Conservation (phyloP, 495 filamentous ascomycete species). For the Aspergillus incahuasiensis region DNA sequence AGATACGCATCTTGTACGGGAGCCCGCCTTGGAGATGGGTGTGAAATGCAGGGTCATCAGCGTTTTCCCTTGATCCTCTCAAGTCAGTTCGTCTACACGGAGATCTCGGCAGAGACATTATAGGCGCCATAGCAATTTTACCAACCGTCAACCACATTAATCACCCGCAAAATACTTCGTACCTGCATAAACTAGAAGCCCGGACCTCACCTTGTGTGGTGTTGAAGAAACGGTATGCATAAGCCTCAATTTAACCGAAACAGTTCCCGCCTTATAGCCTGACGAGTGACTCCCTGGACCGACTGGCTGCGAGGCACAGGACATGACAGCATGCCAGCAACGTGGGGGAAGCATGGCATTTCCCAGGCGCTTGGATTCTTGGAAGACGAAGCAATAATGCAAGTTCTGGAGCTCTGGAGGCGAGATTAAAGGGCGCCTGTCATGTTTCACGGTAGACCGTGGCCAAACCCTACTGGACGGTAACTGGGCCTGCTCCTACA, state of each 20-base stretch:
- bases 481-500: background rate
- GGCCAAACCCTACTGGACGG: background rate
- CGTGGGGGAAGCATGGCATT: background rate
- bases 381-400: background rate
- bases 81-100: background rate
- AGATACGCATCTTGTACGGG: background rate
- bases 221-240: slow-evolving; percentile 7
- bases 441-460: slow-evolving; percentile 16
- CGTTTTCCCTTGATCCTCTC: background rate
- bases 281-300: background rate
- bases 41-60: background rate
- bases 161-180: slow-evolving; percentile 16
- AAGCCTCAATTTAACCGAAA: background rate
- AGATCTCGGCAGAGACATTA: slow-evolving; percentile 11
- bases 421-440: slow-evolving; percentile 13
- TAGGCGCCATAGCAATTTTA: slow-evolving; percentile 7
- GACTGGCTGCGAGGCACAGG: background rate
- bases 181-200: slow-evolving; percentile 18
- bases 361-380: slow-evolving; percentile 1
- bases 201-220: slow-evolving; percentile 5
- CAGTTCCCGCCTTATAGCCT: background rate
- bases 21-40: background rate
- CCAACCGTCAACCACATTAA: slow-evolving; percentile 19
- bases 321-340: background rate
- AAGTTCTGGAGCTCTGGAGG: background rate